Evolutionary conservation across 1,139 yeast species (phyloP).

Genomic region (Sugiyamaella japonica): DNA sequence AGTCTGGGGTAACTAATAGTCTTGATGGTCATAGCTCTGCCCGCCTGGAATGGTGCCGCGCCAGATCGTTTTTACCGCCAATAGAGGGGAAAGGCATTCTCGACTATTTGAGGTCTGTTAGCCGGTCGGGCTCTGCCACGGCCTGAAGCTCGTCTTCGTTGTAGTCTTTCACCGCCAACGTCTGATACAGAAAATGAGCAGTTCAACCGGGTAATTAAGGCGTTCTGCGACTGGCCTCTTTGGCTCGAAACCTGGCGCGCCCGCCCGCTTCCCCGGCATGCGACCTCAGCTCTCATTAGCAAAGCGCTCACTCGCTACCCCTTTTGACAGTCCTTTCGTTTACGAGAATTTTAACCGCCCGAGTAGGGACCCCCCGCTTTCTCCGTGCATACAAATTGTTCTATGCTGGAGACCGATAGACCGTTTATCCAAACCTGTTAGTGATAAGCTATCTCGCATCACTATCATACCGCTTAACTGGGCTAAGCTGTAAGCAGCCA

Average conservation of each 20-base stretch:
- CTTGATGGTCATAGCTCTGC: background rate
- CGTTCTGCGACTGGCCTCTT: too few species aligned
- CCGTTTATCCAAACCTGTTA: background rate
- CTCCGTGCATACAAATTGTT: background rate
- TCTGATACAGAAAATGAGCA: too few species aligned
- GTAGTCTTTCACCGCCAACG: too few species aligned
- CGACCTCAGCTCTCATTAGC: too few species aligned
- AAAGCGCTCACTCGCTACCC: too few species aligned
- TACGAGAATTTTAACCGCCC: background rate
- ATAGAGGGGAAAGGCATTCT: background rate
- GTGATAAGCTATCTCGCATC: constrained; percentile 15
- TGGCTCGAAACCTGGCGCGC: too few species aligned
- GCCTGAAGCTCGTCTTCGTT: too few species aligned
- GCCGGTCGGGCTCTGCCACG: background rate
- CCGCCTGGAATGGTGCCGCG: constrained; percentile 4
- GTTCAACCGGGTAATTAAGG: too few species aligned
- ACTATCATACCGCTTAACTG: background rate
- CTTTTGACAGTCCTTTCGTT: too few species aligned
- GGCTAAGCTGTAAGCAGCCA: background rate
- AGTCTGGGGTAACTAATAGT: constrained; percentile 10
- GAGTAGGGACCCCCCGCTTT: constrained; percentile 1
- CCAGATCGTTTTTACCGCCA: background rate
- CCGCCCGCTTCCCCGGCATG: too few species aligned
- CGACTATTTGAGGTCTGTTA: background rate
- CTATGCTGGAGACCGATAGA: background rate